Base-by-base conservation (phyloP, 2,329 filamentous ascomycete genomes). In the Nothomitra cinnamomea region DNA sequence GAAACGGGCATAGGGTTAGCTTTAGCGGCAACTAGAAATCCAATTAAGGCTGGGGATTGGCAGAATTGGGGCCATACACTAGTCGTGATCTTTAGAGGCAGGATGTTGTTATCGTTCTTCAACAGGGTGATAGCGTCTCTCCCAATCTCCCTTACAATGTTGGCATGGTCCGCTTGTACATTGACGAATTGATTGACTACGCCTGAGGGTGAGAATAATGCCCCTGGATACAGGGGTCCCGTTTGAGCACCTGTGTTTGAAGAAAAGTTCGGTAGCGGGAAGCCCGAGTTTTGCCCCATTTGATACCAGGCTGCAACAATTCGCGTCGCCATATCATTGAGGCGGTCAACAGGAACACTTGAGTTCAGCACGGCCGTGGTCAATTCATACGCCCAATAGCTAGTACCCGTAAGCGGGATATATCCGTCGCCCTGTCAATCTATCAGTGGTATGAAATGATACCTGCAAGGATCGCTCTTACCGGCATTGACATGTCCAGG, bases 121-220 rank as follows among this genome's bases (percentile, higher is more conserved):
- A 95, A 72, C 52, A 94, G 65, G 0, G 89, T 84, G 2, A 82
- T 85, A 28, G 85, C 86, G 63, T 94, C 87, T 0, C 81, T 82
- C 1, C 87, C 88, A 24, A 95, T 77, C 54, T 81, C 70, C 21
- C 86, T 80, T 1, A 87, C 87, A 4, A 94, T 67, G 5, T 73
- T 69, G n/a, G 81, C 76, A 64, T 95, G 87, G 53, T 83, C 75
- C 1, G 74, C 79, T 65, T 87, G 84, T 0, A 86, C 87, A 52
- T 89, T 76, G 51, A 94, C 72, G 60, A 80, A 94, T 54, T 86
- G 74, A 62, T 95, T 95, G 42, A 95, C 86, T 1, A 85, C 72
- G 45, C 66, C 70, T 51, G 60, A 67, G 13, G 66, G 64, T 54
- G 65, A 60, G 51, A 66, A 74, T 35, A 72, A 70, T 54, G 80